These are phyloP conservation scores for Cyberlindnera xylosilytica DNA, from an alignment of 805 yeast species.

Conservation along the genomic window DNA sequence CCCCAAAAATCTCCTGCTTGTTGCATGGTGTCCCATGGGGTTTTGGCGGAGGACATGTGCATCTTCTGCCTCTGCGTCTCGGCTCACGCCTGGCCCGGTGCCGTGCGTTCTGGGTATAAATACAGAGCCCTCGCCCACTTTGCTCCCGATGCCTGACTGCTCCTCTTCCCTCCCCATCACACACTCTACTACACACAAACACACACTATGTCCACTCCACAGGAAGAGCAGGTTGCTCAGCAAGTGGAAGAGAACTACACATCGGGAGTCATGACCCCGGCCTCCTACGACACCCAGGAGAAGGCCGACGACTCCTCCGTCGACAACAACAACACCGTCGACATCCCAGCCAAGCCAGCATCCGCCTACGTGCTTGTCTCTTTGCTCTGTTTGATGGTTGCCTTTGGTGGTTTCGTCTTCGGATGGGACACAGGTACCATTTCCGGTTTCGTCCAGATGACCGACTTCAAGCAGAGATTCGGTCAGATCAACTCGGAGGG, in stretches of 20 bases:
- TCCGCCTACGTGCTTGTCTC: slow-evolving; percentile 30
- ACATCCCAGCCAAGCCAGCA: slow-evolving; percentile 32
- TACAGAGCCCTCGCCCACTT: background rate
- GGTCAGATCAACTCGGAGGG: slow-evolving; percentile 47
- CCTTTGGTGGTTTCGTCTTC: slow-evolving; percentile 75
- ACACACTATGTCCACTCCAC: slow-evolving; percentile 14
- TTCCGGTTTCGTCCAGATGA: slow-evolving; percentile 61
- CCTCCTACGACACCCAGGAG: slow-evolving; percentile 18
- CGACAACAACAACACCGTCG: slow-evolving; percentile 4
- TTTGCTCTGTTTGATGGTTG: slow-evolving; percentile 41
- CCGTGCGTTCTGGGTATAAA: slow-evolving; percentile 2
- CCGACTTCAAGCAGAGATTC: slow-evolving; percentile 54
- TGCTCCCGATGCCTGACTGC: background rate
- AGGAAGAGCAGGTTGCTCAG: slow-evolving; percentile 13
- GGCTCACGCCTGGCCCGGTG: background rate
- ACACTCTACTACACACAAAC: background rate
- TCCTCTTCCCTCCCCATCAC: background rate
- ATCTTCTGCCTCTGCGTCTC: too few species aligned
- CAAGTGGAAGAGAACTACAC: slow-evolving; percentile 11
- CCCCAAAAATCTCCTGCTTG: background rate
- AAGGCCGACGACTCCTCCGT: slow-evolving; percentile 15
- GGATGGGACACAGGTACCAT: slow-evolving; percentile 85
- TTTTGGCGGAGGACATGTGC: background rate
- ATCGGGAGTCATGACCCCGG: slow-evolving; percentile 24
- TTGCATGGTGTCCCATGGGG: slow-evolving; percentile 1